phyloP scores from a whole-genome alignment of 2,329 filamentous ascomycete species.

The Ophiostoma populinum region DNA sequence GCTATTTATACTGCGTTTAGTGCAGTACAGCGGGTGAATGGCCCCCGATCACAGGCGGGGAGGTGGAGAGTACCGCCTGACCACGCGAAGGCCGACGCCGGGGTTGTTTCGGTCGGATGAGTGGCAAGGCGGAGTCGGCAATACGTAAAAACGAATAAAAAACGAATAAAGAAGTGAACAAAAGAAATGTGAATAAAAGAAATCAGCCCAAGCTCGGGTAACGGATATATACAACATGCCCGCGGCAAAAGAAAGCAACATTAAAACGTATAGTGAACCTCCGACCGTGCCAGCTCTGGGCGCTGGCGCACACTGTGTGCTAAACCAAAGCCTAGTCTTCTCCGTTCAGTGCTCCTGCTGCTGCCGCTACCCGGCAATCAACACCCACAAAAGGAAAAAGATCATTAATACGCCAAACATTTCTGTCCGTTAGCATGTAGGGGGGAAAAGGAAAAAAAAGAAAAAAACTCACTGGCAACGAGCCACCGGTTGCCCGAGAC shows the following conservation, averaged over 20 bases:
- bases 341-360: neutral
- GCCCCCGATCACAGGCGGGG: too few species aligned
- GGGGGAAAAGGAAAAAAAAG: neutral
- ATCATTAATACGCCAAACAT: slow-evolving; percentile 89
- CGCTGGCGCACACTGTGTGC: too few species aligned
- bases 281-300: too few species aligned
- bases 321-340: neutral
- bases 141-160: neutral
- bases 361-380: slow-evolving; percentile 35
- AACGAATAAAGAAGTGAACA: neutral
- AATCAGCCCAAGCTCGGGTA: too few species aligned
- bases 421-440: slow-evolving; percentile 18
- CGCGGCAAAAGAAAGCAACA: too few species aligned
- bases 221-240: too few species aligned
- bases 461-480: slow-evolving; percentile 40
- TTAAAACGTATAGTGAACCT: too few species aligned
- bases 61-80: too few species aligned
- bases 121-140: too few species aligned
- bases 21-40: slow-evolving; percentile 3
- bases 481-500: slow-evolving; percentile 94
- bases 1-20: neutral
- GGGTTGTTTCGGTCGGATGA: too few species aligned
- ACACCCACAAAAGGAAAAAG: slow-evolving; percentile 64
- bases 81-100: too few species aligned
- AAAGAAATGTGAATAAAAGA: neutral